A percentile compares a stretch with the other conserved stretches of the same genome.
These are phyloP conservation scores for Ophiostoma quercus DNA, from an alignment of 2,329 filamentous ascomycete species.

Conservation along the genomic window DNA sequence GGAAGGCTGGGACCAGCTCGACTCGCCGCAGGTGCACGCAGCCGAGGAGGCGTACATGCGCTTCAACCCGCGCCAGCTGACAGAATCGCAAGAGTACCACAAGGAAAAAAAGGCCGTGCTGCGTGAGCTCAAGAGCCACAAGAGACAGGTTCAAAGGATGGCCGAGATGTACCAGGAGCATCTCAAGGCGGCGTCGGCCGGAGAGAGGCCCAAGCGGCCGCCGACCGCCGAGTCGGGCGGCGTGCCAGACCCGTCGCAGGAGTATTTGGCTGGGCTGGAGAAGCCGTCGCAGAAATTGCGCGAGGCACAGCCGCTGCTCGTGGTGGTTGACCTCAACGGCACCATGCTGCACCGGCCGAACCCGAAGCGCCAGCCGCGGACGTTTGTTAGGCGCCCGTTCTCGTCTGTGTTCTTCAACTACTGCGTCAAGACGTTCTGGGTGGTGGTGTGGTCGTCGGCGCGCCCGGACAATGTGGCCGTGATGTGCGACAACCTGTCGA, in stretches of 20 bases:
- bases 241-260: conserved; percentile 53
- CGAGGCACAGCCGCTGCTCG: conserved; percentile 61
- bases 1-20: conserved; percentile 13
- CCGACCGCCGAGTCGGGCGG: conserved; percentile 39
- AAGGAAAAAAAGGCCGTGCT: neutral
- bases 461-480: conserved; percentile 62
- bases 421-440: conserved; percentile 66
- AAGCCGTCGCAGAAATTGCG: conserved; percentile 28
- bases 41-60: conserved; percentile 11
- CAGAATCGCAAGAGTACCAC: conserved; percentile 5
- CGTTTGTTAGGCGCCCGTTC: conserved; percentile 62
- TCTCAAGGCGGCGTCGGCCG: neutral
- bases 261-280: conserved; percentile 56
- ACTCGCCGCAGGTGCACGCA: neutral
- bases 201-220: neutral
- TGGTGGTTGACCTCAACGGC: conserved; percentile 90
- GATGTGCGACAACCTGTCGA: conserved; percentile 58
- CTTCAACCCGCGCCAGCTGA: neutral
- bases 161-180: conserved; percentile 3
- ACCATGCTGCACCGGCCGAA: conserved; percentile 72
- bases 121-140: neutral
- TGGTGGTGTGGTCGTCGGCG: conserved; percentile 91
- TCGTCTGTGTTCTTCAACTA: conserved; percentile 66
- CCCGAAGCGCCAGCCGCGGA: conserved; percentile 40
- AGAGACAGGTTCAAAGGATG: neutral